Evolutionary conservation across 805 yeast species (phyloP).

Genomic region (Peterozyma xylosa): DNA sequence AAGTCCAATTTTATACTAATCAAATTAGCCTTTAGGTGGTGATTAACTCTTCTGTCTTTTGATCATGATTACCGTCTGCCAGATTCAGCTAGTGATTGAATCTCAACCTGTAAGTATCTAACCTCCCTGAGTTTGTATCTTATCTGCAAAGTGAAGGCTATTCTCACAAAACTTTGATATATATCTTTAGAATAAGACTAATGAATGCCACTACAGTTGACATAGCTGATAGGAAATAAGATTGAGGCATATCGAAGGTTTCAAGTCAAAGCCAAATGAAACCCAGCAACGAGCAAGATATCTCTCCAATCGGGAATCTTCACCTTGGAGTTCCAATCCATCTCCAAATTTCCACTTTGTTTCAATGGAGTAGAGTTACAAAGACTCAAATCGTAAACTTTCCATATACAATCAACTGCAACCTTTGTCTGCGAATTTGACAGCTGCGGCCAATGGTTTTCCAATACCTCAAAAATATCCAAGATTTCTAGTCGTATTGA

Average conservation of each 20-base stretch:
- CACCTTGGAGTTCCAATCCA: neutral
- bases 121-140: too few relatives aligned
- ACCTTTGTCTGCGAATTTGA: conserved; percentile 14
- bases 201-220: too few relatives aligned
- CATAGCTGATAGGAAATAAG: too few relatives aligned
- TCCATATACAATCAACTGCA: conserved; percentile 23
- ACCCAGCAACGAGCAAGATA: conserved; percentile 15
- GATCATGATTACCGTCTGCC: too few relatives aligned
- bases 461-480: conserved; percentile 13
- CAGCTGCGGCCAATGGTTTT: conserved; percentile 20
- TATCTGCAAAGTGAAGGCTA: too few relatives aligned
- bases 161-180: too few relatives aligned
- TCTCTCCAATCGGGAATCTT: conserved; percentile 20
- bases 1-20: too few relatives aligned
- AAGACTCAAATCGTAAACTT: conserved; percentile 15
- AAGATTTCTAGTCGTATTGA: conserved; percentile 13
- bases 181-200: too few relatives aligned
- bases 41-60: too few relatives aligned
- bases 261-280: conserved; percentile 18
- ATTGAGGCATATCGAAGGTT: neutral
- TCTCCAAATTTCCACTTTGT: neutral
- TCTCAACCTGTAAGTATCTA: too few relatives aligned
- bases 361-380: conserved; percentile 4
- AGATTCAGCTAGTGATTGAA: too few relatives aligned
- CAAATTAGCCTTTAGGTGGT: too few relatives aligned